Evolutionary conservation across 148 eudicot genomes (phyloP).

Genomic region (Euryodendron excelsum): DNA sequence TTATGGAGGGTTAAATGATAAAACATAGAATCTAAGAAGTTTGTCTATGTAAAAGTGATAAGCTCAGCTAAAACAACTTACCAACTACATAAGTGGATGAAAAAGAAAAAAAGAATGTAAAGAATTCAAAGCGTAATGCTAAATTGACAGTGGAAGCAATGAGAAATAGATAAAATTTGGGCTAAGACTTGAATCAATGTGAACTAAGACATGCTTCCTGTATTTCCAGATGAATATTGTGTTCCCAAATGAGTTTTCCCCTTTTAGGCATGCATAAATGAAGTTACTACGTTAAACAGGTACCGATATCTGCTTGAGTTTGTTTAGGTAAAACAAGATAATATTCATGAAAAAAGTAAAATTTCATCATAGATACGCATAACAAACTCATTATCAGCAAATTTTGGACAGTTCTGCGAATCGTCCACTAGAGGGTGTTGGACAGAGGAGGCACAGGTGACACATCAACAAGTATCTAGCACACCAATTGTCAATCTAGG

Average conservation of each 20-base stretch:
- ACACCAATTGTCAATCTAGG: background rate
- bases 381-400: background rate
- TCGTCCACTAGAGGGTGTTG: slow-evolving; percentile 1
- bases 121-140: background rate
- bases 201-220: background rate
- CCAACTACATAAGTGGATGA: background rate
- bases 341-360: background rate
- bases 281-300: background rate
- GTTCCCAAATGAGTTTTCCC: background rate
- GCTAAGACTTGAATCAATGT: background rate
- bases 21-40: background rate
- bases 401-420: background rate
- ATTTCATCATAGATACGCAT: background rate
- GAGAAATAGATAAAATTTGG: slow-evolving; percentile 1
- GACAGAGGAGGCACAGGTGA: background rate
- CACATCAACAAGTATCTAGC: background rate
- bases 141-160: background rate
- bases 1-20: background rate
- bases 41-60: background rate
- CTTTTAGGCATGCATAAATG: background rate
- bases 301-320: background rate
- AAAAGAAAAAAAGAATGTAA: background rate
- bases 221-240: background rate
- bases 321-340: slow-evolving; percentile 1
- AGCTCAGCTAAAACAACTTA: too few species aligned